Conservation (phyloP, 2,329 filamentous ascomycete genomes). For the Furcasterigmium furcatum region DNA sequence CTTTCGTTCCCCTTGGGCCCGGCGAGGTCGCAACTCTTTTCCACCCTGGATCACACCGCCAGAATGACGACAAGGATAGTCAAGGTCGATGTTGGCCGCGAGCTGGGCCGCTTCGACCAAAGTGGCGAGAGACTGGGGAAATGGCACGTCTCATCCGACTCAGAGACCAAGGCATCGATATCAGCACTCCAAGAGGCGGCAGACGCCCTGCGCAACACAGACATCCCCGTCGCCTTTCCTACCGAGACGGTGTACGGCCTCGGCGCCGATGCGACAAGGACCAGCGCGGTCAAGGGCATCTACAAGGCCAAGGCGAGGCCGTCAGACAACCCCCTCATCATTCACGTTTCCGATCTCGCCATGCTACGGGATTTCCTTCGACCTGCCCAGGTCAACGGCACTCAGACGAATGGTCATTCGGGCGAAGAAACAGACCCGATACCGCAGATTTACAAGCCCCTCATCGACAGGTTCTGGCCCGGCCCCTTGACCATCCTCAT, state of each 20-base stretch:
- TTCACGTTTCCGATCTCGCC: slow-evolving; percentile 78
- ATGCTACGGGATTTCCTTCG: slow-evolving; percentile 67
- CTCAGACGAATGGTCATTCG: neutral
- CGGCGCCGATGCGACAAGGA: slow-evolving; percentile 91
- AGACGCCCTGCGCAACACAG: slow-evolving; percentile 57
- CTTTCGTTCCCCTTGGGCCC: too few relatives aligned
- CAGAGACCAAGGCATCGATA: slow-evolving; percentile 24
- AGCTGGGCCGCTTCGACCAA: slow-evolving; percentile 29
- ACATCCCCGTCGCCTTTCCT: slow-evolving; percentile 86
- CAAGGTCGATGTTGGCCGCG: slow-evolving; percentile 22
- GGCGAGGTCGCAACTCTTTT: too few relatives aligned
- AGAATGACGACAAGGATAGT: slow-evolving; percentile 37
- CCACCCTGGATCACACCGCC: slow-evolving; percentile 1
- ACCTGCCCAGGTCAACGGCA: slow-evolving; percentile 7
- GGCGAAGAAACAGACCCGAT: slow-evolving; percentile 38
- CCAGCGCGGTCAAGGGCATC: slow-evolving; percentile 81
- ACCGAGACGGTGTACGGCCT: slow-evolving; percentile 98
- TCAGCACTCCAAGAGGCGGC: slow-evolving; percentile 61
- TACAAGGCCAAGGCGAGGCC: slow-evolving; percentile 88
- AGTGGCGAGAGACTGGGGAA: slow-evolving; percentile 29
- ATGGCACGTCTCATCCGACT: slow-evolving; percentile 34
- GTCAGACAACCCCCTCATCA: slow-evolving; percentile 91
- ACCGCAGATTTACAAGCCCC: slow-evolving; percentile 70
- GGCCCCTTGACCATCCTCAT: slow-evolving; percentile 90
- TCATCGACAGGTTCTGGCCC: slow-evolving; percentile 88